Conservation (phyloP, 805 yeast species). For the Cyberlindnera maclurae region DNA sequence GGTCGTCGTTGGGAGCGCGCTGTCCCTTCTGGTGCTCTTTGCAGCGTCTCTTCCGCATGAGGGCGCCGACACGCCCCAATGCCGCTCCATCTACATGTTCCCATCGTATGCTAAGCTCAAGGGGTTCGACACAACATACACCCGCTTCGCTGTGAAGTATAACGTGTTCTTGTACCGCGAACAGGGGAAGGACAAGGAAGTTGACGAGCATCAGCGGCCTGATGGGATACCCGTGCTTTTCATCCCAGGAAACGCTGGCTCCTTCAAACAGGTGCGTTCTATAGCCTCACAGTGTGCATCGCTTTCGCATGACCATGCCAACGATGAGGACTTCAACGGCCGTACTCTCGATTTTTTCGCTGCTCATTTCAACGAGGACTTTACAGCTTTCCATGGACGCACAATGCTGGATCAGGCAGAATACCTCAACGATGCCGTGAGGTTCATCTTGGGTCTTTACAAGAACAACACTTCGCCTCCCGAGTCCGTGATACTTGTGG, state of each 20-base stretch:
- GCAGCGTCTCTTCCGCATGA: background rate
- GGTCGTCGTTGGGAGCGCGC: background rate
- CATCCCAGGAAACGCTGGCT: constrained; percentile 97
- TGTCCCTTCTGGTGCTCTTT: background rate
- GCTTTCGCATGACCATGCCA: constrained; percentile 31
- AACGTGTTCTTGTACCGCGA: constrained; percentile 84
- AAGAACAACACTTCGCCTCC: constrained; percentile 36
- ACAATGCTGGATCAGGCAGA: constrained; percentile 92
- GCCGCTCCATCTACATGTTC: constrained; percentile 70
- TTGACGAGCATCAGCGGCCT: constrained; percentile 26
- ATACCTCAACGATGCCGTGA: constrained; percentile 80
- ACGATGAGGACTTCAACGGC: constrained; percentile 18
- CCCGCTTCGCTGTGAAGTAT: constrained; percentile 72
- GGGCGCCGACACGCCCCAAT: constrained; percentile 46
- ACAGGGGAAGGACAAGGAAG: constrained; percentile 49
- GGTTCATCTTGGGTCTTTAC: constrained; percentile 68
- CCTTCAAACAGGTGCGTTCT: constrained; percentile 82
- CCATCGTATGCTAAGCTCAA: constrained; percentile 75
- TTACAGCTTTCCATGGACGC: constrained; percentile 93
- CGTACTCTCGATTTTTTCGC: constrained; percentile 74
- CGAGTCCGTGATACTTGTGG: constrained; percentile 67
- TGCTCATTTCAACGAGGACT: constrained; percentile 92
- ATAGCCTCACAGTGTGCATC: constrained; percentile 79
- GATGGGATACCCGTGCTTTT: constrained; percentile 85
- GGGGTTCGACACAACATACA: constrained; percentile 65